Evolutionary conservation across 2,329 filamentous ascomycete species (phyloP).

Genomic region (Colletotrichum euphorbiae): DNA sequence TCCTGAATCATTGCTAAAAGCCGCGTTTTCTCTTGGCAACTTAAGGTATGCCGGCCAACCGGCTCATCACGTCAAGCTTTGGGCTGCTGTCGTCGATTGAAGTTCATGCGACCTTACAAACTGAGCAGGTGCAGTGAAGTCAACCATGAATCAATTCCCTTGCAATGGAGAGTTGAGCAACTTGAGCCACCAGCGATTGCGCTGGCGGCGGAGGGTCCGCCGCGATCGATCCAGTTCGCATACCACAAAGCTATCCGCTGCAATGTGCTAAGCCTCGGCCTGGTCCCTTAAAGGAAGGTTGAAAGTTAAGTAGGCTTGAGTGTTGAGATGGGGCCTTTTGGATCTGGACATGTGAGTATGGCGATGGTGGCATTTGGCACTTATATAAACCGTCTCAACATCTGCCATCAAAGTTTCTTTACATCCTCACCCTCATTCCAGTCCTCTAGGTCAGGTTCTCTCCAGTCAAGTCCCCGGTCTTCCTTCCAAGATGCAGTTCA

Average conservation of each 20-base stretch:
- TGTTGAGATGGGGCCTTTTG: neutral
- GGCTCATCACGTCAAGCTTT: constrained; percentile 24
- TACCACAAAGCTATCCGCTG: neutral
- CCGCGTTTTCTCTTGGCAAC: constrained; percentile 33
- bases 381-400: constrained; percentile 27
- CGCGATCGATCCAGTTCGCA: constrained; percentile 22
- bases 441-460: constrained; percentile 21
- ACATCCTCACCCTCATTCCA: constrained; percentile 18
- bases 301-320: neutral
- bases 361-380: neutral
- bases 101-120: constrained; percentile 12
- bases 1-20: constrained; percentile 29
- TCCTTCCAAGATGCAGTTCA: constrained; percentile 34
- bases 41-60: constrained; percentile 10
- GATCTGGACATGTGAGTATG: neutral
- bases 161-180: constrained; percentile 4
- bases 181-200: constrained; percentile 2
- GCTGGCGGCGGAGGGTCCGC: neutral
- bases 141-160: constrained; percentile 2
- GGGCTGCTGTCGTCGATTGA: constrained; percentile 22
- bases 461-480: constrained; percentile 23
- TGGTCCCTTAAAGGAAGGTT: constrained; percentile 36
- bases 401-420: constrained; percentile 29
- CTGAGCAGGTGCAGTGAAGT: constrained; percentile 16
- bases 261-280: neutral